Evolutionary conservation across 2,329 filamentous ascomycete species (phyloP), one percentile per base, ranked within the genome.

Genomic region (Cladosporium cucumerinum): DNA sequence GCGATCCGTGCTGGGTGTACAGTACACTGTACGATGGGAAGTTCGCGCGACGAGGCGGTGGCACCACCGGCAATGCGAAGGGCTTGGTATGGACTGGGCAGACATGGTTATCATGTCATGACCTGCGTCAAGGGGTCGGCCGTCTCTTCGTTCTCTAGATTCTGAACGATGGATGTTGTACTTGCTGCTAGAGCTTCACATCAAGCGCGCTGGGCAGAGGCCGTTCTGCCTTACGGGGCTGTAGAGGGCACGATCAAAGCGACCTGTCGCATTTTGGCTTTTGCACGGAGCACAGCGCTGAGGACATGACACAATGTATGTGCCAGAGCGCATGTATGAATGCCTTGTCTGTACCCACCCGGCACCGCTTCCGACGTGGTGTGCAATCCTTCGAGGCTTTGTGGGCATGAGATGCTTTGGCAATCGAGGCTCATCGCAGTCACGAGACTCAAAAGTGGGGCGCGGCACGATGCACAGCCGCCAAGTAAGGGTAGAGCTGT

Each of bases 341-440:
- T 55, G 51, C 51, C 51, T 32, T 11, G 51, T n/a, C 23, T 32
- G 25, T 28, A 21, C 51, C 51, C 25, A 26, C 21, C 34, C 55
- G 55, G 55, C 55, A 58, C 32, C 8, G 21, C 21, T 58, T 43
- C 55, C 55, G 55, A 39, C 21, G 2, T n/a, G 32, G 55, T 26
- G 51, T 54, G 34, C 32, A 58, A 43, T 58, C 55, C 55, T 58
- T 58, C 55, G 55, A 28, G 55, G 23, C 32, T 26, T 21, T 46
- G 26, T 30, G 26, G 16, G 5, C 26, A n/a, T 32, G 25, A 54
- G 26, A n/a, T 43, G 25, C 49, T 51, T 18, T 30, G 49, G 4
- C 18, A 21, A 39, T 61, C 59, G 59, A 26, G 59, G 59, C 59
- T 61, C 48, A 61, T 61, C 59, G 34, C 23, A 6, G 49, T 62